Conservation (phyloP, 139 green algal species). For the Nannochloris sp. region DNA sequence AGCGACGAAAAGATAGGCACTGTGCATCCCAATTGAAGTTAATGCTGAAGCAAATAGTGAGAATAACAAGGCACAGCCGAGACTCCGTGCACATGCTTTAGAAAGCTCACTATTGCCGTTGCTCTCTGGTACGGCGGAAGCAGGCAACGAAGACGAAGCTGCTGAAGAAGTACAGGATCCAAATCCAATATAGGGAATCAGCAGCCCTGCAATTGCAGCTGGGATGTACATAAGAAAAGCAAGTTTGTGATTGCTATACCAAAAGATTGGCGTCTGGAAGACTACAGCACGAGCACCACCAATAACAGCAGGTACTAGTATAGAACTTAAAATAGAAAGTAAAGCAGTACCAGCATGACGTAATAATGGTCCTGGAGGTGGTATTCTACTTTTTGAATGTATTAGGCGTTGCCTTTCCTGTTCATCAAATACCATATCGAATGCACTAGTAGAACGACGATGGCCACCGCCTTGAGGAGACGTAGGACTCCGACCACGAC, state of each 20-base stretch:
- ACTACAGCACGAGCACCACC: conserved; percentile 2
- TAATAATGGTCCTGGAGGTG: too few relatives aligned
- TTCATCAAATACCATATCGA: too few relatives aligned
- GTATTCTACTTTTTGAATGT: too few relatives aligned
- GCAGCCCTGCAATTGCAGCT: conserved; percentile 26
- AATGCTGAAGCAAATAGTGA: conserved; percentile 13
- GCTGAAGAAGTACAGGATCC: background rate
- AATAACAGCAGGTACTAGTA: conserved; percentile 12
- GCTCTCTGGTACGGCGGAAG: background rate
- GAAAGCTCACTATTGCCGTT: too few relatives aligned
- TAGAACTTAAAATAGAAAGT: too few relatives aligned
- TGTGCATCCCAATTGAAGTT: conserved; percentile 10
- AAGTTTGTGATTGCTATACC: conserved; percentile 38
- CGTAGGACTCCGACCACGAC: too few relatives aligned
- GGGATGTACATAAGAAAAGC: conserved; percentile 42
- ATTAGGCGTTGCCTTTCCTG: too few relatives aligned
- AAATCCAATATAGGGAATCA: conserved; percentile 36
- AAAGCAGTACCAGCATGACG: too few relatives aligned
- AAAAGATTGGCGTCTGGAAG: conserved; percentile 38
- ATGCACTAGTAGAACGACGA: too few relatives aligned
- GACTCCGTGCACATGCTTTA: background rate
- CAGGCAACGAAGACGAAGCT: background rate
- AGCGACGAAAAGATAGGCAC: conserved; percentile 14
- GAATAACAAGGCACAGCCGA: conserved; percentile 15
- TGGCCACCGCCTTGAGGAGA: too few relatives aligned